Evolutionary conservation across 371 early-diverging fungal genomes (phyloP), one percentile per base, ranked within the genome.

Genomic region (Smittium culicis): DNA sequence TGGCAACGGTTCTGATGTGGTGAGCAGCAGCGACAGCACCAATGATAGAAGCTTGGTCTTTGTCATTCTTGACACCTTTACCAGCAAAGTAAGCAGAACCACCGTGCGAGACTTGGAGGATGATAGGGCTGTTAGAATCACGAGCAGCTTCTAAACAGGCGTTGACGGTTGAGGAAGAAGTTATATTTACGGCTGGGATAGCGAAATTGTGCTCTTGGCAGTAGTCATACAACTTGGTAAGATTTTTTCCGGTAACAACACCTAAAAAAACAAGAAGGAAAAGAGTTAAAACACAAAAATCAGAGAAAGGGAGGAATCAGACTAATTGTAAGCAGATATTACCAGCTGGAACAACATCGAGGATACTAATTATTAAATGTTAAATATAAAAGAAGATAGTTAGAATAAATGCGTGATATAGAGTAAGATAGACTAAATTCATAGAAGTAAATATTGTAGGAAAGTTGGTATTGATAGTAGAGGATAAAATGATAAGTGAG

Each of bases 181-280:
- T 92, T 84, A 91, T 90, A 85, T 93, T 93, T 80, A 93, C 86
- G 66, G 93, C 92, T 66, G 93, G 92, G 76, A 93, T 93, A 70
- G 93, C 93, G 70, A 91, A 92, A 54, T 80, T 75, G 72, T 92
- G 80, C 73, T 88, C 82, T 69, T 84, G 85, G 63, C 91, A 90
- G 69, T 91, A 91, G 69, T 83, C 79, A 68, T 88, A 88, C 68
- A 92, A 77, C 85, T 91, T 92, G 77, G 83, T 82, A 71, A 92
- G 82, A 76, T 91, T 81, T 74, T 91, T 86, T 70, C 93, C 93
- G 68, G 91, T 88, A 73, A 93, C 79, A 75, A 93, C 92, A 68
- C 93, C 93, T 76, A 90, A 80, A 69, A 89, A 88, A 74, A 92
- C 86, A 73, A 90, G 83, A 74, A 86, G 86, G 70, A 86, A 82